Base-by-base conservation (phyloP, 129 eudicot genomes). In the Tagetes patula region DNA sequence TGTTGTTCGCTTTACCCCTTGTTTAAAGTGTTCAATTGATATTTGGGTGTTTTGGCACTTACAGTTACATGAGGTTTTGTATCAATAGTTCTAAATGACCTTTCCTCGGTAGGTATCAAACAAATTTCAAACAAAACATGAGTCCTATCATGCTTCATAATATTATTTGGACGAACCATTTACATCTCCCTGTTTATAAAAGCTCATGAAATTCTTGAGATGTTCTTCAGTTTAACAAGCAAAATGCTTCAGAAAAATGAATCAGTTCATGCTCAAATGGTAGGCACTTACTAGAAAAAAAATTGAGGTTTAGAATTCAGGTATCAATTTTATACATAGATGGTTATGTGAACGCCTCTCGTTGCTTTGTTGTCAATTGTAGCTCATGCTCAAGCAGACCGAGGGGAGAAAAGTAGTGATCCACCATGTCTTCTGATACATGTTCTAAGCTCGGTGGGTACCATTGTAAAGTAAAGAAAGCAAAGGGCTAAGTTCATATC, bases 391-490 rank as follows among this genome's bases (percentile, higher is more conserved):
- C 98, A 4, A 77, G 65, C 43, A 79, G 80, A 13, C 75, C 46
- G 30, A 93, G 72, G 3, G 83, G 90, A 67, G 88, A 76, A 63
- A 90, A 93, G 71, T 89, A 93, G 14, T 66, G 80, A 75, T 92
- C 98, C 66, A 92, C 90, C 96, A 92, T 89, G 84, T 92, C 95
- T 27, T 70, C 41, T 3, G 96, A 65, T 75, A 93, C 91, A 9
- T 79, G 84, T 61, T 86, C 84, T 72, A 89, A 81, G 82, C 86
- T 85, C n/a, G 98, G 94, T 62, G 98, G 98, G 56, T 87, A 82
- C 98, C 98, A 92, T 96, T 92, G 86, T 72, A 79, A 43, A 6
- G 48, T 46, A 30, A 36, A 55, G 65, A 36, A 60, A 60, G 43
- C 66, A 60, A 34, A 60, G 27, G 3, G 37, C 2, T 30, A 7